Evolutionary conservation across 768 basidiomycete species (phyloP).

Genomic region (Rhizopogon roseolus): DNA sequence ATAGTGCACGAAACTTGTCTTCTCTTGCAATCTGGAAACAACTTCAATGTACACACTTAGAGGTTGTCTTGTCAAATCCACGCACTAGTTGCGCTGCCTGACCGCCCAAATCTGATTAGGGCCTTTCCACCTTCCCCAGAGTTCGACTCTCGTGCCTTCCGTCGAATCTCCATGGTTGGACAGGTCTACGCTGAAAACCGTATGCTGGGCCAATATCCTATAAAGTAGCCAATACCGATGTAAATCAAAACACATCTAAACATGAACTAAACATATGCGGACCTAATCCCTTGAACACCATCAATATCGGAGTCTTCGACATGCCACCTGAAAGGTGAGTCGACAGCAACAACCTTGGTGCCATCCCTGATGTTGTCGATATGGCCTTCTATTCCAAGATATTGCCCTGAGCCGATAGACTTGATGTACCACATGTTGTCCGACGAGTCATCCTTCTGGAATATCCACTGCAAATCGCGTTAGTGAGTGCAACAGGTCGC

Average conservation of each 20-base stretch:
- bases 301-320: slow-evolving; percentile 39
- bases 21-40: neutral
- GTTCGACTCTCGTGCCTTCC: slow-evolving; percentile 39
- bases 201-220: slow-evolving; percentile 45
- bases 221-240: neutral
- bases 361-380: slow-evolving; percentile 27
- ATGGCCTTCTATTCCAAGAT: slow-evolving; percentile 31
- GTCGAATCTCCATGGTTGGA: slow-evolving; percentile 38
- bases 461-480: slow-evolving; percentile 37
- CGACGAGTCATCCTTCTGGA: slow-evolving; percentile 27
- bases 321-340: slow-evolving; percentile 40
- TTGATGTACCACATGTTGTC: slow-evolving; percentile 38
- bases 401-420: slow-evolving; percentile 35
- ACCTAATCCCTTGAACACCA: slow-evolving; percentile 39
- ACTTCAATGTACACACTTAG: neutral
- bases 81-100: slow-evolving; percentile 1
- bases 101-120: slow-evolving; percentile 53
- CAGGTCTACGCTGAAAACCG: slow-evolving; percentile 42
- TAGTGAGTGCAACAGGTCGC: neutral
- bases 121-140: slow-evolving; percentile 47
- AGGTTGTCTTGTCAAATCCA: neutral
- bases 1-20: too few species aligned
- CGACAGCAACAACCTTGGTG: slow-evolving; percentile 31
- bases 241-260: neutral
- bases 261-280: slow-evolving; percentile 6